These are phyloP conservation scores for Scutellospora calospora DNA, from an alignment of 371 early-diverging fungal species.

Conservation along the genomic window DNA sequence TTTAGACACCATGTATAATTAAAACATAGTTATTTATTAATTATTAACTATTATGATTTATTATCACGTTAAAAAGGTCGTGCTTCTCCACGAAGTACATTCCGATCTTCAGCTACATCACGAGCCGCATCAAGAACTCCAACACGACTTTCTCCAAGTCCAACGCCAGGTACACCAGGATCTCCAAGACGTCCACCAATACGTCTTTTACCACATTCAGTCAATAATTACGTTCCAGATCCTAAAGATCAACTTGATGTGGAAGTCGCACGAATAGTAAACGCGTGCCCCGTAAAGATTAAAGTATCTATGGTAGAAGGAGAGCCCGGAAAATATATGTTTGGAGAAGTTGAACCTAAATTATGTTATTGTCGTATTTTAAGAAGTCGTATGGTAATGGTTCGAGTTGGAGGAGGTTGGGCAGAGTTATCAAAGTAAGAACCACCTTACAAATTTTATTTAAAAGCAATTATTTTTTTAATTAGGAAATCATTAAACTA, in stretches of 20 bases:
- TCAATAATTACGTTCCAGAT: slow-evolving; percentile 67
- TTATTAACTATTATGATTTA: slow-evolving; percentile 46
- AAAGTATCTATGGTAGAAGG: slow-evolving; percentile 49
- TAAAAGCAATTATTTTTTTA: not conserved
- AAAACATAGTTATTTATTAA: slow-evolving; percentile 45
- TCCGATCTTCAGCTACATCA: slow-evolving; percentile 4
- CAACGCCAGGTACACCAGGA: slow-evolving; percentile 41
- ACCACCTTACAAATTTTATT: not conserved
- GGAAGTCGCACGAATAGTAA: slow-evolving; percentile 76
- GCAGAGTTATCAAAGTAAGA: slow-evolving; percentile 68
- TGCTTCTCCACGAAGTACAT: slow-evolving; percentile 44
- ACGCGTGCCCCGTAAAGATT: slow-evolving; percentile 54
- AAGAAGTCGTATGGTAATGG: slow-evolving; percentile 76
- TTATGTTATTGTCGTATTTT: slow-evolving; percentile 78
- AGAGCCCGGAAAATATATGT: slow-evolving; percentile 77
- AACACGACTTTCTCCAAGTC: slow-evolving; percentile 31
- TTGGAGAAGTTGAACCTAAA: slow-evolving; percentile 75
- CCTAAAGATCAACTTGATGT: slow-evolving; percentile 73
- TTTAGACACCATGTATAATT: no score
- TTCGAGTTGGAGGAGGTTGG: slow-evolving; percentile 85
- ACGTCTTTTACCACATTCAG: slow-evolving; percentile 47
- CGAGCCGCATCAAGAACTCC: not conserved
- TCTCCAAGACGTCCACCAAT: slow-evolving; percentile 46
- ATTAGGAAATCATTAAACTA: not conserved
- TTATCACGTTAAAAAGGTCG: slow-evolving; percentile 2